Percentiles rank a stretch among this genome's conserved stretches.
These are phyloP conservation scores for Russula sp. DNA, from an alignment of 768 basidiomycete genomes.

Conservation along the genomic window DNA sequence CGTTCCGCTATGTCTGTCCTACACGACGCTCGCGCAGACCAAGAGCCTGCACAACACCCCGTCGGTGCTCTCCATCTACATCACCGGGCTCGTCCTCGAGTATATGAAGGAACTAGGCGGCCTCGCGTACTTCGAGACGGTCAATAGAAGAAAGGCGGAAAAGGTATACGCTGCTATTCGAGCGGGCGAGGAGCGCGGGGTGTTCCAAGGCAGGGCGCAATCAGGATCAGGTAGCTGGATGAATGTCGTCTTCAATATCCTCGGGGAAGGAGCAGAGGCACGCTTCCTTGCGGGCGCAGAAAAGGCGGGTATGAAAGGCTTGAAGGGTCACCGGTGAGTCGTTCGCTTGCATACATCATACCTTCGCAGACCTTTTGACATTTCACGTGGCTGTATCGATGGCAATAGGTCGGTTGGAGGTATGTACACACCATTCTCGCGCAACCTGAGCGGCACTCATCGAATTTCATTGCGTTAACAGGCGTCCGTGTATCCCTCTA, in stretches of 20 bases:
- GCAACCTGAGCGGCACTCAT: neutral
- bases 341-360: slow-evolving; percentile 9
- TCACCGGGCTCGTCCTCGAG: slow-evolving; percentile 80
- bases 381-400: neutral
- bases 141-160: slow-evolving; percentile 70
- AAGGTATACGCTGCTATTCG: slow-evolving; percentile 73
- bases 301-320: slow-evolving; percentile 70
- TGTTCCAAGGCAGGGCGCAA: slow-evolving; percentile 69
- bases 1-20: slow-evolving; percentile 76
- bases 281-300: slow-evolving; percentile 81
- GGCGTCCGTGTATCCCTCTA: slow-evolving; percentile 85
- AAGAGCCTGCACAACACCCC: slow-evolving; percentile 91
- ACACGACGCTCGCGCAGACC: slow-evolving; percentile 75
- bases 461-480: slow-evolving; percentile 30
- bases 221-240: slow-evolving; percentile 85
- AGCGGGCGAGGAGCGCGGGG: slow-evolving; percentile 66
- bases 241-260: slow-evolving; percentile 86
- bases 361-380: neutral
- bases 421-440: slow-evolving; percentile 10
- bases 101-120: slow-evolving; percentile 66
- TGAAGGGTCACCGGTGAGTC: slow-evolving; percentile 89
- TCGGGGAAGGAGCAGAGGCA: slow-evolving; percentile 69
- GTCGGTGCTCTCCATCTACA: slow-evolving; percentile 86
- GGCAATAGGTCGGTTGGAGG: slow-evolving; percentile 29
- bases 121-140: slow-evolving; percentile 56